These are phyloP conservation scores for Saturnispora mendoncae DNA, from an alignment of 805 yeast species.

Conservation along the genomic window DNA sequence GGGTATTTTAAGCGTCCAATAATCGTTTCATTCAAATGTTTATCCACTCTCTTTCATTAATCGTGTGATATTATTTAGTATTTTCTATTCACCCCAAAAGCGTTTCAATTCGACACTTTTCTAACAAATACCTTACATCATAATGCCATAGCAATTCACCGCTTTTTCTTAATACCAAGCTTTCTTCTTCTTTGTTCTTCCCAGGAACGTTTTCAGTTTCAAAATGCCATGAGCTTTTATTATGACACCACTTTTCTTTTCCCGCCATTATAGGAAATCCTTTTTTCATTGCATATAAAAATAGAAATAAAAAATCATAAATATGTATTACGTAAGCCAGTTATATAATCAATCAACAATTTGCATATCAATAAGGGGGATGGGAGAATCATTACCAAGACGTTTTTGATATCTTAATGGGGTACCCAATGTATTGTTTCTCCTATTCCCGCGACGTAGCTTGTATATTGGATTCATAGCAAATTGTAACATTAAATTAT, in stretches of 20 bases:
- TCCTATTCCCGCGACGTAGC: conserved; percentile 7
- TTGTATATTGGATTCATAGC: conserved; percentile 15
- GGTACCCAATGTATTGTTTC: neutral
- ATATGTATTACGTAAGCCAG: neutral
- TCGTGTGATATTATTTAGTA: neutral
- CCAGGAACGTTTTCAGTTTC: too few species aligned
- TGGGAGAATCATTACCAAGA: neutral
- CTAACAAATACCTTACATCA: too few species aligned
- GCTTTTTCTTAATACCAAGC: too few species aligned
- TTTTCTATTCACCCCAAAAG: too few species aligned
- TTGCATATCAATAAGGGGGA: neutral
- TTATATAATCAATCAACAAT: conserved; percentile 1
- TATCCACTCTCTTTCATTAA: neutral
- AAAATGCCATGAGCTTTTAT: too few species aligned
- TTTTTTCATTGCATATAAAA: neutral
- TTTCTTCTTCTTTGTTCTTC: too few species aligned
- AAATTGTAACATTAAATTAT: conserved; percentile 11
- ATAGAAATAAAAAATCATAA: too few species aligned
- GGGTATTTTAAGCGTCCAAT: too few species aligned
- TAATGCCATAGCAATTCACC: too few species aligned
- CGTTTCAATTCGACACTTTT: too few species aligned
- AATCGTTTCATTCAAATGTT: neutral
- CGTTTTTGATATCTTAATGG: conserved; percentile 8
- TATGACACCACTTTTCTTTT: too few species aligned
- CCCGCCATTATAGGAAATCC: too few species aligned